Base-by-base conservation (phyloP, 768 basidiomycete genomes). In the Floccularia luteovirens region DNA sequence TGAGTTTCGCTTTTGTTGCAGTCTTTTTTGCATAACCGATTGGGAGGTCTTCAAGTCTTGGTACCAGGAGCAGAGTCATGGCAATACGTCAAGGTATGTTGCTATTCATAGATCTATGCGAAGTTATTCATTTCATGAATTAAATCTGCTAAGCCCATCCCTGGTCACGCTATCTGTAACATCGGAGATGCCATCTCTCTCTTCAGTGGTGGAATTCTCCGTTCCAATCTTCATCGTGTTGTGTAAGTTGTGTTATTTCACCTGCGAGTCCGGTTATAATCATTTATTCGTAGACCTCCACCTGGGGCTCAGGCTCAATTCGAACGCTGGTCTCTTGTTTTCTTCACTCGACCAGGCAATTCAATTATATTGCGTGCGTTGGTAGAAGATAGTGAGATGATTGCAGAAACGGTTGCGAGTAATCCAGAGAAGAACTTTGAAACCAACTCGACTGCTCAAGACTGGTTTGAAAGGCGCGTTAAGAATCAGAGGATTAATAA, bases 11-110 rank as follows among this genome's bases (percentile, higher is more conserved):
- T 55, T 3, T 43, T 62, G 32, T 59, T 3, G 6, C 42, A 79
- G 74, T 77, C 79, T 0, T 76, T 84, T 61, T 60, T 86, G 42
- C 79, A 83, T 49, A 85, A 84, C 51, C 69, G 68, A 1, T 69
- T 84, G 0, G 82, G 83, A 3, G 83, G 83, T 0, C 60, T 86
- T 3, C 83, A 85, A 44, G 81, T 85, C 0, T 62, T 82, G 34
- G 69, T 71, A 1, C 81, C 79, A 1, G 79, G 75, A 11, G 51
- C 68, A 4, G 71, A 77, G 19, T 55, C 69, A 16, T 86, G 83
- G 83, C 74, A 75, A 51, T 85, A 83, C 46, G 63, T 85, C 48
- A 75, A 72, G 68, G 81, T 80, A 22, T 5, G 36, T 24, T 17
- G 17, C n/a, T 14, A 25, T 27, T 39, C 7, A 2, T 22, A 20